Conservation (phyloP, 495 filamentous ascomycete species). For the Trichoderma orchidacearum region DNA sequence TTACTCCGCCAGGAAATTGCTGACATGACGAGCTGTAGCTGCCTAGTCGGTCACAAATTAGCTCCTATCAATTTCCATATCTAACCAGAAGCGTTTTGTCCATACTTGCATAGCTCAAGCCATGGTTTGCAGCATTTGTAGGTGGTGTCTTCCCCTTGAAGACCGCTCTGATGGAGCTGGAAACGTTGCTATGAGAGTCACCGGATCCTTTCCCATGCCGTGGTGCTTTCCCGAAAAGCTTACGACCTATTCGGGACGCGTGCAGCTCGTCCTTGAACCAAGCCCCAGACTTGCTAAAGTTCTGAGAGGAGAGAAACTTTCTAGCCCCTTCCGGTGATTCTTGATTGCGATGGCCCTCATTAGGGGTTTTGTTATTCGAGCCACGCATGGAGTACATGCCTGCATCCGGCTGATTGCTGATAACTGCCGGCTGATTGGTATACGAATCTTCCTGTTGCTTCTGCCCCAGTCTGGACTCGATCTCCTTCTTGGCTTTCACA, state of each 20-base stretch:
- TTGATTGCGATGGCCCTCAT: not conserved
- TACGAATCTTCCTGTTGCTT: not conserved
- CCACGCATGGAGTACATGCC: not conserved
- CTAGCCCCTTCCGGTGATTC: not conserved
- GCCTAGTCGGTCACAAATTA: not conserved
- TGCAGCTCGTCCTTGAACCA: not conserved
- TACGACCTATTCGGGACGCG: slow-evolving; percentile 2
- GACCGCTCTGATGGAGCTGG: slow-evolving; percentile 23
- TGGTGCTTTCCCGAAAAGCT: slow-evolving; percentile 21
- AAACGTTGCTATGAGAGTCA: slow-evolving; percentile 16
- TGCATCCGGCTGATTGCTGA: not conserved
- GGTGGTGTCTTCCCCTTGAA: slow-evolving; percentile 21
- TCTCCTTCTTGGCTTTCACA: not conserved
- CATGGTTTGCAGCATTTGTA: slow-evolving; percentile 10
- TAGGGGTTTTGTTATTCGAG: not conserved
- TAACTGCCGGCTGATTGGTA: not conserved
- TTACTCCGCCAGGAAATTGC: slow-evolving; percentile 15
- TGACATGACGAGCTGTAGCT: no score
- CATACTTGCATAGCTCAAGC: not conserved
- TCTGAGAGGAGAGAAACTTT: not conserved
- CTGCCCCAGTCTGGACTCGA: not conserved
- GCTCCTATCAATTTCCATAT: not conserved
- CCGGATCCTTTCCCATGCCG: slow-evolving; percentile 25
- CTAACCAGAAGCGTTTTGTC: not conserved
- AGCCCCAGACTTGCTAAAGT: slow-evolving; percentile 2